Evolutionary conservation across 169 alveolate species (phyloP), one percentile per base, ranked within the genome.

Genomic region (Plasmodium malariae): DNA sequence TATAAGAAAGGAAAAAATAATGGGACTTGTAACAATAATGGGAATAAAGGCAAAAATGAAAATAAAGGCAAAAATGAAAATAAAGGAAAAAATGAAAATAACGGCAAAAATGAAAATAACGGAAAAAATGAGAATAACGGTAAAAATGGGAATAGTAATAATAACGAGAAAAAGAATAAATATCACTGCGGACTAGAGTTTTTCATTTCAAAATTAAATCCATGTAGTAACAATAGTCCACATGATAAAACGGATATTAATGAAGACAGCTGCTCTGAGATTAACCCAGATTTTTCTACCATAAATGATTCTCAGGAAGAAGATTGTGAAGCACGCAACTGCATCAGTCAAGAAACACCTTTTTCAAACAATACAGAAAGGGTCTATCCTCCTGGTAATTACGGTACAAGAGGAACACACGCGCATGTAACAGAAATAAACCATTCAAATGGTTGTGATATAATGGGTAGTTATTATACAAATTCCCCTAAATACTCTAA

Each of bases 41-140:
- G 89, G 60, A 78, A 48, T 62, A 65, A 78, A 24, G 63, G 63
- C 9, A 78, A 78, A 43, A 78, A 62, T 11, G 5, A 67, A 9
- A 59, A 43, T 12, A 74, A 32, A 19, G 54, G 40, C 9, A 59
- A 49, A 5, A 40, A 65, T 48, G n/a, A n/a, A n/a, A 43, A 78
- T 5, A 63, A 78, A 9, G 43, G 28, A 19, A n/a, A 3, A 19
- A 9, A n/a, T n/a, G n/a, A n/a, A n/a, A n/a, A n/a, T n/a, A n/a
- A n/a, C n/a, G n/a, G n/a, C n/a, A n/a, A n/a, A n/a, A n/a, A n/a
- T n/a, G n/a, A n/a, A n/a, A 71, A 43, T 36, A 43, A 54, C 36
- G 19, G 49, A 21, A 68, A 14, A n/a, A 54, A 43, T n/a, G 40
- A 26, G 0, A 21, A 51, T 48, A 37, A 71, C 21, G 28, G 48